These are phyloP conservation scores for Cryptococcus amylolentus DNA, from an alignment of 1,284 basidiomycete species.

Conservation along the genomic window DNA sequence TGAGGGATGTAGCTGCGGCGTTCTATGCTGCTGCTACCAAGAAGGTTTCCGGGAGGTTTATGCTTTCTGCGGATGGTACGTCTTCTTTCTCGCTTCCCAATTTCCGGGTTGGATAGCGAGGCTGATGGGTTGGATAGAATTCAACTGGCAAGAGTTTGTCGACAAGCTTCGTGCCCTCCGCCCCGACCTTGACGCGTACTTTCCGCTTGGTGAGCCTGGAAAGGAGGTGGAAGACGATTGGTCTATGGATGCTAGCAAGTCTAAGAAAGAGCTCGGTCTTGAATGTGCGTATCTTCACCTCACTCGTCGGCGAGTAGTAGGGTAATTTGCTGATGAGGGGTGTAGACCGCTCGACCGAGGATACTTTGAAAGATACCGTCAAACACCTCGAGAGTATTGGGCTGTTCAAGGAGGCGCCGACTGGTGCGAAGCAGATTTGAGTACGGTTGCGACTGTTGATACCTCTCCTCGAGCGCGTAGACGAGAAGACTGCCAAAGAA, in stretches of 20 bases:
- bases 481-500: no score
- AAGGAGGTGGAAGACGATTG: neutral
- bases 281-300: neutral
- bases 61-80: neutral
- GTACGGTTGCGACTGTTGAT: no score
- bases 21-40: conserved; percentile 3
- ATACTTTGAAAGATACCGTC: conserved; percentile 3
- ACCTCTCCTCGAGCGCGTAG: no score
- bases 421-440: no score
- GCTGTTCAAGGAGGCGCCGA: conserved; percentile 1
- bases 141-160: conserved; percentile 25
- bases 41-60: neutral
- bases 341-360: conserved; percentile 5
- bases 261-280: neutral
- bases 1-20: conserved; percentile 1
- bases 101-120: no score
- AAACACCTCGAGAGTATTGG: conserved; percentile 5
- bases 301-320: no score
- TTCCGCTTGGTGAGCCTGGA: conserved; percentile 21
- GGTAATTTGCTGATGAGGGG: neutral
- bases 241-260: neutral
- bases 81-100: neutral
- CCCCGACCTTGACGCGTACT: conserved; percentile 25
- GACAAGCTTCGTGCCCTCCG: conserved; percentile 14
- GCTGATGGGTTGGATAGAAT: conserved; percentile 1